Percentiles rank a stretch among this genome's conserved stretches.
These are phyloP conservation scores for Claviceps quebecensis DNA, from an alignment of 2,329 filamentous ascomycete genomes.

Conservation along the genomic window DNA sequence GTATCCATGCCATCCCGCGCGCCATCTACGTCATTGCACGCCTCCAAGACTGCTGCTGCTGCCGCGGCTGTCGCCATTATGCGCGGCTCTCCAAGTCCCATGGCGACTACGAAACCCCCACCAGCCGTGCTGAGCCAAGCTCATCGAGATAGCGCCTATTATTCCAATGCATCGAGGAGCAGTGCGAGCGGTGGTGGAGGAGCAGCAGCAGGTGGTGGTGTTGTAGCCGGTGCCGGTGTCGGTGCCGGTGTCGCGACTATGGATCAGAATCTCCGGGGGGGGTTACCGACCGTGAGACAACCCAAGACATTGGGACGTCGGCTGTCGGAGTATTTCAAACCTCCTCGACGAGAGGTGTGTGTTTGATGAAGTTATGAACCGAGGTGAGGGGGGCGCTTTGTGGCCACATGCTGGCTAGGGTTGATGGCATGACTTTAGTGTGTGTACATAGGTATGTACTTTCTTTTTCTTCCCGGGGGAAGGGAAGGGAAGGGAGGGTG, in stretches of 20 bases:
- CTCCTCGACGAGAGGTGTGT: background rate
- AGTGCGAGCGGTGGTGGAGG: background rate
- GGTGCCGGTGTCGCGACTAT: too few species aligned
- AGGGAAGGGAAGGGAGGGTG: too few species aligned
- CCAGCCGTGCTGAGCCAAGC: background rate
- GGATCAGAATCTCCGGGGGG: too few species aligned
- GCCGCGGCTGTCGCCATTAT: background rate
- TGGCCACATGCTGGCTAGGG: too few species aligned
- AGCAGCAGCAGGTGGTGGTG: too few species aligned
- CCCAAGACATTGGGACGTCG: constrained; percentile 6
- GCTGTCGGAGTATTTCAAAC: constrained; percentile 10
- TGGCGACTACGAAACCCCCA: background rate
- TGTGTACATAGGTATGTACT: too few species aligned
- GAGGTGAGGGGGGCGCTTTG: background rate
- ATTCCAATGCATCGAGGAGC: constrained; percentile 5
- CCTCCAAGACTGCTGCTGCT: background rate
- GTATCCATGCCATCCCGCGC: background rate
- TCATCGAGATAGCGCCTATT: constrained; percentile 7
- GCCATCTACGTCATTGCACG: background rate
- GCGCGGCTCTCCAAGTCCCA: background rate
- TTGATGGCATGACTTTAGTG: too few species aligned
- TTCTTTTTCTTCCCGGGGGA: too few species aligned
- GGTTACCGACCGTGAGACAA: background rate
- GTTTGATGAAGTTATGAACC: background rate
- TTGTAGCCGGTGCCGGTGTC: too few species aligned